Evolutionary conservation across 108 stramenopile species (phyloP).

Genomic region (Conticribra guillardii): DNA sequence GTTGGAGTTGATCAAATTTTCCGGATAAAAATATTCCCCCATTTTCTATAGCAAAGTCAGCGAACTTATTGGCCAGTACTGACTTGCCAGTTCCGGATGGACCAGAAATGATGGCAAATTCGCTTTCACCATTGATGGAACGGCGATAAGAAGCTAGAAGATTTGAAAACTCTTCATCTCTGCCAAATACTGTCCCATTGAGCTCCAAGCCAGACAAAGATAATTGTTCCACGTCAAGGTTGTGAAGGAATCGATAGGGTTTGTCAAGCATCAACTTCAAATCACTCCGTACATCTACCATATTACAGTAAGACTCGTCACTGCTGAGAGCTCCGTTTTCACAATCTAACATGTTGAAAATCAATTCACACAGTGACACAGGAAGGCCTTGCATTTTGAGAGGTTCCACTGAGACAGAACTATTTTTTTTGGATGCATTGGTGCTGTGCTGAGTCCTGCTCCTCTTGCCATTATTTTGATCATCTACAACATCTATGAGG

Average conservation of each 20-base stretch:
- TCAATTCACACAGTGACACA: constrained; percentile 10
- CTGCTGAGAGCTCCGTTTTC: not conserved
- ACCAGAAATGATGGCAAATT: constrained; percentile 25
- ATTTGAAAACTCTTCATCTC: constrained; percentile 7
- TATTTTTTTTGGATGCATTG: not conserved
- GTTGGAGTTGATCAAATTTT: constrained; percentile 19
- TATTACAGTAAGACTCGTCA: constrained; percentile 6
- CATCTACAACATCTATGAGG: too few relatives aligned
- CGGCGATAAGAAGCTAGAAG: constrained; percentile 14
- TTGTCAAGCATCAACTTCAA: constrained; percentile 18
- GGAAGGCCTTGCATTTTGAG: not conserved
- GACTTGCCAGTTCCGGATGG: constrained; percentile 1
- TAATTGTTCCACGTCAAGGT: not conserved
- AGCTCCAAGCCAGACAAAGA: constrained; percentile 1
- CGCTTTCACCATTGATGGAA: not conserved
- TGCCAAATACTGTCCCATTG: not conserved
- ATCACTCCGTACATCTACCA: constrained; percentile 9
- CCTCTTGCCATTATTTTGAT: not conserved
- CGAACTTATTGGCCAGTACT: not conserved
- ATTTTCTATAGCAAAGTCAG: not conserved
- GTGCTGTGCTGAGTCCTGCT: not conserved
- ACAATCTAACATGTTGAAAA: constrained; percentile 15
- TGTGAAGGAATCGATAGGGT: constrained; percentile 9
- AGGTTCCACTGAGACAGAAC: not conserved
- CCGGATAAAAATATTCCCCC: constrained; percentile 25